Percentiles rank a stretch among this genome's conserved stretches.
Conservation (phyloP, 2,329 filamentous ascomycete species). For the Exophiala bonariae region DNA sequence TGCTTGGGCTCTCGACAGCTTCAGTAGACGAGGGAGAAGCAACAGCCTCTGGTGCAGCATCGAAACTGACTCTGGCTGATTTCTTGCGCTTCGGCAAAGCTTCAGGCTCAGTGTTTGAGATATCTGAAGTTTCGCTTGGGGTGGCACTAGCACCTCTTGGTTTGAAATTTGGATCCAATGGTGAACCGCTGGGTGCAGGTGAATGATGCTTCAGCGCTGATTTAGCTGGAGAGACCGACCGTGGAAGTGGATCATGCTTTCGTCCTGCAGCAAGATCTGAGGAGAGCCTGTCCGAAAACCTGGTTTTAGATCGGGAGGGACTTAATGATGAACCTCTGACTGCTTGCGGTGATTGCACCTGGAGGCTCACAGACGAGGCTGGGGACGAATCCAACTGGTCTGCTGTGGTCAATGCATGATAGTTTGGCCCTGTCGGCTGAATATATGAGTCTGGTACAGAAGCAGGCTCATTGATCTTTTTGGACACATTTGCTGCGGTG, state of each 20-base stretch:
- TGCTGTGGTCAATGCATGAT: neutral
- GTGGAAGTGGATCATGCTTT: conserved; percentile 58
- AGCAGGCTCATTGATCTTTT: conserved; percentile 24
- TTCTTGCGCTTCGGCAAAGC: conserved; percentile 51
- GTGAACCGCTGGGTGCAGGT: conserved; percentile 33
- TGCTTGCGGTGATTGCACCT: conserved; percentile 11
- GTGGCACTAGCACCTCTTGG: conserved; percentile 31
- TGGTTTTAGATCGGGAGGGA: conserved; percentile 54
- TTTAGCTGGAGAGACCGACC: conserved; percentile 63
- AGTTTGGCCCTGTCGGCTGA: conserved; percentile 3
- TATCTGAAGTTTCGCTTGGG: conserved; percentile 58
- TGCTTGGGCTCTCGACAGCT: conserved; percentile 35
- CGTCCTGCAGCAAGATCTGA: conserved; percentile 48
- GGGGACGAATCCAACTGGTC: conserved; percentile 4
- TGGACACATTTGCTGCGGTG: conserved; percentile 28
- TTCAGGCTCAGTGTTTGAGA: conserved; percentile 50
- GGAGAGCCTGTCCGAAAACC: conserved; percentile 55
- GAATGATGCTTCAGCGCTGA: conserved; percentile 57
- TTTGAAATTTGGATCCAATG: conserved; percentile 2
- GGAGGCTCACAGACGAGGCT: conserved; percentile 6
- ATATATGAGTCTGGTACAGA: conserved; percentile 3
- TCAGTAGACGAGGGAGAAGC: conserved; percentile 42
- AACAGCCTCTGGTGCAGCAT: conserved; percentile 55
- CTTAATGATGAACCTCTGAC: conserved; percentile 44
- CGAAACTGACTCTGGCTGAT: conserved; percentile 66